Percentiles rank a stretch among this genome's conserved stretches.
phyloP scores from a whole-genome alignment of 345 rosid species.

The Mercurialis annua region DNA sequence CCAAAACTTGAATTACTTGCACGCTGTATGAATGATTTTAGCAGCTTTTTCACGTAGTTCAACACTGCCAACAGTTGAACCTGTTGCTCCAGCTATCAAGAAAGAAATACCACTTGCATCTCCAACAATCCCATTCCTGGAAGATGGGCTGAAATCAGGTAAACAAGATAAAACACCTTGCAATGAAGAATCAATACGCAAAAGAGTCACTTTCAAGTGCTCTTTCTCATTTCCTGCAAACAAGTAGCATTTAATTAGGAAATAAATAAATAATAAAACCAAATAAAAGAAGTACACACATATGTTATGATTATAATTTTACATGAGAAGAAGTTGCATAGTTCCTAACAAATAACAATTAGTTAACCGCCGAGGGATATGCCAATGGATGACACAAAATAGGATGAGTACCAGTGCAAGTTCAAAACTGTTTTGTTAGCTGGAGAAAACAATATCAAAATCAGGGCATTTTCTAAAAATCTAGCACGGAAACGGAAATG shows the following conservation, averaged over 20 bases:
- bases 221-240: slow-evolving; percentile 90
- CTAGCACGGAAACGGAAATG: too few species aligned
- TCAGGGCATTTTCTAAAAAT: neutral
- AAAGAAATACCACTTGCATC: slow-evolving; percentile 53
- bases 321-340: neutral
- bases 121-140: slow-evolving; percentile 53
- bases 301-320: slow-evolving; percentile 17
- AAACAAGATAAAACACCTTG: slow-evolving; percentile 98
- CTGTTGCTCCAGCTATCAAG: slow-evolving; percentile 94
- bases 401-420: neutral
- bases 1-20: slow-evolving; percentile 65
- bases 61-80: slow-evolving; percentile 79
- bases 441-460: neutral
- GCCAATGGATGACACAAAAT: neutral
- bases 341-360: neutral
- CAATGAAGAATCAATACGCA: slow-evolving; percentile 93
- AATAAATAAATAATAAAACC: neutral
- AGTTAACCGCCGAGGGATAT: neutral
- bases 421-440: neutral
- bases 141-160: slow-evolving; percentile 93
- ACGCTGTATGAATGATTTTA: slow-evolving; percentile 63
- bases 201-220: slow-evolving; percentile 94
- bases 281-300: neutral
- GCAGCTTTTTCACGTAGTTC: slow-evolving; percentile 87
- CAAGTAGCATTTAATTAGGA: slow-evolving; percentile 22